These are phyloP conservation scores for Podosphaera xanthii DNA, from an alignment of 2,329 filamentous ascomycete species.

Conservation along the genomic window DNA sequence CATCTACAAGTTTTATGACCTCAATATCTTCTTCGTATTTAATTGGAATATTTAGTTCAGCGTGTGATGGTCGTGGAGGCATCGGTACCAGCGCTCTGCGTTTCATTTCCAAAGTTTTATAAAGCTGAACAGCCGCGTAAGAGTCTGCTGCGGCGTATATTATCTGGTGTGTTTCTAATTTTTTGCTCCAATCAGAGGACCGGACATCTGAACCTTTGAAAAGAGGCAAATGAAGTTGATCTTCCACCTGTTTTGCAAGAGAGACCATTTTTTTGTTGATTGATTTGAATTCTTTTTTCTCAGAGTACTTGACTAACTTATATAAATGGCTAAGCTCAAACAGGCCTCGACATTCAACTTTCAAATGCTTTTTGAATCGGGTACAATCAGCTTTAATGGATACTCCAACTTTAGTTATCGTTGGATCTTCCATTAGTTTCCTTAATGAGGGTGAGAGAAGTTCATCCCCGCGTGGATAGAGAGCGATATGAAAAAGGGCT, in stretches of 20 bases:
- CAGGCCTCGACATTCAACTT: slow-evolving; percentile 38
- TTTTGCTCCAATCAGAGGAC: slow-evolving; percentile 48
- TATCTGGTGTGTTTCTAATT: slow-evolving; percentile 40
- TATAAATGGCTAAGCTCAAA: slow-evolving; percentile 71
- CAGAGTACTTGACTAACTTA: slow-evolving; percentile 47
- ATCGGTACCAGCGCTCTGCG: slow-evolving; percentile 41
- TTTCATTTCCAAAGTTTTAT: slow-evolving; percentile 44
- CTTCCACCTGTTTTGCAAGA: slow-evolving; percentile 45
- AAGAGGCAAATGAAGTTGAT: slow-evolving; percentile 50
- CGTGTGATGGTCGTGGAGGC: slow-evolving; percentile 46
- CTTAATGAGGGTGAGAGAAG: slow-evolving; percentile 50
- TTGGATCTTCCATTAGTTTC: slow-evolving; percentile 45
- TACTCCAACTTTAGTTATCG: slow-evolving; percentile 56
- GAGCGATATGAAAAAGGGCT: slow-evolving; percentile 58
- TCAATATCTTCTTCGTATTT: slow-evolving; percentile 24
- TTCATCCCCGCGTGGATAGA: slow-evolving; percentile 25
- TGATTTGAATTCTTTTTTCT: slow-evolving; percentile 22
- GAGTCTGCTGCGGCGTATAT: slow-evolving; percentile 61
- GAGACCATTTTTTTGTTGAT: slow-evolving; percentile 46
- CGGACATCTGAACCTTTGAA: slow-evolving; percentile 49
- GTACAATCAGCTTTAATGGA: slow-evolving; percentile 47
- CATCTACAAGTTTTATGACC: slow-evolving; percentile 9
- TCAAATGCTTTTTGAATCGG: slow-evolving; percentile 42
- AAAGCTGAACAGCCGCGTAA: slow-evolving; percentile 58
- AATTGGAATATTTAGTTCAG: slow-evolving; percentile 44